These are phyloP conservation scores for Yamadazyma dushanensis DNA, from an alignment of 1,139 yeast genomes.

Conservation along the genomic window DNA sequence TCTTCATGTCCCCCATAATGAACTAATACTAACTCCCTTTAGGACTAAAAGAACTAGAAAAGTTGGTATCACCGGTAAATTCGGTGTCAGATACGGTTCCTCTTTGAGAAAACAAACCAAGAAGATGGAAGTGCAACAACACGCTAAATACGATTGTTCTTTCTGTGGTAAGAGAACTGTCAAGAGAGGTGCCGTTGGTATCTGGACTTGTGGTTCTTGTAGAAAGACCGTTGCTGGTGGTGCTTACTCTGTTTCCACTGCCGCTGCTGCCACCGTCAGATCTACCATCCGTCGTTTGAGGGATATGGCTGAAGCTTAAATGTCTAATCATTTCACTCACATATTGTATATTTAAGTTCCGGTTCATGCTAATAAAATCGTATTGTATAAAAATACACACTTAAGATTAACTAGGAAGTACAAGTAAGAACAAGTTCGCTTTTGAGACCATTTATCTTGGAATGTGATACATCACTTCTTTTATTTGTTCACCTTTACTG, in stretches of 20 bases:
- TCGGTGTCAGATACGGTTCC: constrained; percentile 99
- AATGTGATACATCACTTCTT: too few relatives aligned
- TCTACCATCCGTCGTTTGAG: constrained; percentile 99
- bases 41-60: constrained; percentile 99
- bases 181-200: constrained; percentile 97
- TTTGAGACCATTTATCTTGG: too few relatives aligned
- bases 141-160: constrained; percentile 97
- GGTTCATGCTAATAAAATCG: constrained; percentile 11
- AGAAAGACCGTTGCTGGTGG: constrained; percentile 99
- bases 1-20: not conserved
- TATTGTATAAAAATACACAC: constrained; percentile 6
- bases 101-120: constrained; percentile 99
- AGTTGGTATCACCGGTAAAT: constrained; percentile 99
- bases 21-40: constrained; percentile 39
- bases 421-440: too few relatives aligned
- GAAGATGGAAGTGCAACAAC: constrained; percentile 99
- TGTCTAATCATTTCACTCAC: constrained; percentile 13
- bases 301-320: constrained; percentile 98
- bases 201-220: constrained; percentile 97
- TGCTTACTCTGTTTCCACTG: constrained; percentile 98
- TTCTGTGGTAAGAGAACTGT: constrained; percentile 99
- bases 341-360: constrained; percentile 19
- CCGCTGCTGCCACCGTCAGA: constrained; percentile 99
- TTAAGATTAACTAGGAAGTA: constrained; percentile 1
- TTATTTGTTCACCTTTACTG: too few relatives aligned